A percentile compares a stretch with the other conserved stretches of the same genome.
phyloP scores from a whole-genome alignment of 306 rosid species.

The Rosa lucieae region DNA sequence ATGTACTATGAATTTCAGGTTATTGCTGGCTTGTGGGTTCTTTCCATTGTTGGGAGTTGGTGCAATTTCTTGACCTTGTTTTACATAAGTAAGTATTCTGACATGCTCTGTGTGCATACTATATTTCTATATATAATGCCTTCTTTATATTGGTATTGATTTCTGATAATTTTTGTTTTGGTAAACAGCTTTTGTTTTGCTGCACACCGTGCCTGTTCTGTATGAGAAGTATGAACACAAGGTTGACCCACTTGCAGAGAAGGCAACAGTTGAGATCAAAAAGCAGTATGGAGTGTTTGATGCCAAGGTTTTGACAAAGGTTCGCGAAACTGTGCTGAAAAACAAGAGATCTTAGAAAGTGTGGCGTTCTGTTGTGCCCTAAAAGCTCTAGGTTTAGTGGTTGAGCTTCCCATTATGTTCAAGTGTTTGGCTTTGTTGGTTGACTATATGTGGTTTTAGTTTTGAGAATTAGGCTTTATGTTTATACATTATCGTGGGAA shows the following conservation, averaged over 20 bases:
- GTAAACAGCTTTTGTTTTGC: slow-evolving; percentile 64
- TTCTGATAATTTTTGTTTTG: not conserved
- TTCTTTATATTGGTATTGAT: not conserved
- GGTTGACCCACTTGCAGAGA: slow-evolving; percentile 69
- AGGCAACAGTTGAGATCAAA: slow-evolving; percentile 56
- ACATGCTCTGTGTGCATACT: not conserved
- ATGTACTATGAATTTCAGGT: slow-evolving; percentile 35
- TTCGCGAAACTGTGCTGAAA: slow-evolving; percentile 44
- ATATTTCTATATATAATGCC: not conserved
- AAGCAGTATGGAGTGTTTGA: slow-evolving; percentile 74
- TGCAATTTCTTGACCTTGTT: slow-evolving; percentile 87
- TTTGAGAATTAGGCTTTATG: slow-evolving; percentile 36
- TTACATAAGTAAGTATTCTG: slow-evolving; percentile 57
- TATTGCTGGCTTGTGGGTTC: slow-evolving; percentile 74
- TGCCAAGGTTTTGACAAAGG: slow-evolving; percentile 68
- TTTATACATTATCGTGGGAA: not conserved
- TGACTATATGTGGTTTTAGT: slow-evolving; percentile 24
- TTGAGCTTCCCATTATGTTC: slow-evolving; percentile 10
- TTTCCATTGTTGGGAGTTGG: slow-evolving; percentile 69
- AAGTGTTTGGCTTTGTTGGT: slow-evolving; percentile 33
- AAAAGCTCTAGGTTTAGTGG: not conserved
- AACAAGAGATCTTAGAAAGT: slow-evolving; percentile 57
- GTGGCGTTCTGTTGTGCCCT: slow-evolving; percentile 8
- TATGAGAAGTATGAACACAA: slow-evolving; percentile 73
- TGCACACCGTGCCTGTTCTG: slow-evolving; percentile 69